These are phyloP conservation scores for Xylaria venustula DNA, from an alignment of 495 filamentous ascomycete species.

Conservation along the genomic window DNA sequence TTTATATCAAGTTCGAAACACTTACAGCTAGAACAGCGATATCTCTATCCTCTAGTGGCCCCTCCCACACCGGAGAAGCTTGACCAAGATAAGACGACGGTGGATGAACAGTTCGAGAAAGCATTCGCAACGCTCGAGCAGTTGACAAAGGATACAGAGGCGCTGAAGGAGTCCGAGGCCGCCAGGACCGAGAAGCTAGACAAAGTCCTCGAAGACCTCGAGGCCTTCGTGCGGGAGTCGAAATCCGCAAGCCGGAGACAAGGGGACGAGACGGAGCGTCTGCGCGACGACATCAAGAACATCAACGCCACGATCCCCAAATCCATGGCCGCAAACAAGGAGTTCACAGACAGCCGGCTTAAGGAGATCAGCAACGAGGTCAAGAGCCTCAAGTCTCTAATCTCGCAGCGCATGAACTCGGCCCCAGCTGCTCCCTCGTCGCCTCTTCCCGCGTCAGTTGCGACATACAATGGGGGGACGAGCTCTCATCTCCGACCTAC, in stretches of 20 bases:
- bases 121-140: slow-evolving; percentile 92
- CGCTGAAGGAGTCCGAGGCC: slow-evolving; percentile 80
- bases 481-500: slow-evolving; percentile 39
- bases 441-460: slow-evolving; percentile 21
- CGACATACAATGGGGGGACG: slow-evolving; percentile 19
- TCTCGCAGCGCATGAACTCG: slow-evolving; percentile 73
- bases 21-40: slow-evolving; percentile 61
- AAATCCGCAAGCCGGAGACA: slow-evolving; percentile 74
- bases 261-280: slow-evolving; percentile 79
- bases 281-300: slow-evolving; percentile 81
- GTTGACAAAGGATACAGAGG: slow-evolving; percentile 81
- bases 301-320: slow-evolving; percentile 83
- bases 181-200: slow-evolving; percentile 84
- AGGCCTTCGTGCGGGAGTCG: slow-evolving; percentile 74
- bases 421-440: slow-evolving; percentile 27
- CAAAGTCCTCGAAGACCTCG: slow-evolving; percentile 75
- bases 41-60: slow-evolving; percentile 84
- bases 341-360: slow-evolving; percentile 73
- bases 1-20: not conserved
- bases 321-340: slow-evolving; percentile 83
- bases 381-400: slow-evolving; percentile 85
- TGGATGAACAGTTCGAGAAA: slow-evolving; percentile 88
- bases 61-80: slow-evolving; percentile 91
- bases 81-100: slow-evolving; percentile 85
- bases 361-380: slow-evolving; percentile 85